Conservation (phyloP, 495 filamentous ascomycete genomes). For the Cenococcum geophilum region DNA sequence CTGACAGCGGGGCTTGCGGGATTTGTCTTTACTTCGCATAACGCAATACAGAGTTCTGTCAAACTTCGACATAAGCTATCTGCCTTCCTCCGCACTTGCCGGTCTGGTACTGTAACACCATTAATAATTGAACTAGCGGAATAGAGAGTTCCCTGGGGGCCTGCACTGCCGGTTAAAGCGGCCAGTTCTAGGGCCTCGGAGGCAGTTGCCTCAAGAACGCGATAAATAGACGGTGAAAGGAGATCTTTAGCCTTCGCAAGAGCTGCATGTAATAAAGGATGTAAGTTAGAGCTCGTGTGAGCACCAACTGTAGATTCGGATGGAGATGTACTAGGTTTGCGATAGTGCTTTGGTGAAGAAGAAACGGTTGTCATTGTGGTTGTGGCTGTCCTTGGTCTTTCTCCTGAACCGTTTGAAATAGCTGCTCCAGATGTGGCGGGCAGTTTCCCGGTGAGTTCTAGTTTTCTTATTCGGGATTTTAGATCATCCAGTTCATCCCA, state of each 20-base stretch:
- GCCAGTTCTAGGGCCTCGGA: conserved; percentile 73
- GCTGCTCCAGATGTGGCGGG: conserved; percentile 74
- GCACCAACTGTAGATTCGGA: conserved; percentile 33
- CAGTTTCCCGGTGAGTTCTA: conserved; percentile 86
- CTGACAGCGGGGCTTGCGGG: conserved; percentile 29
- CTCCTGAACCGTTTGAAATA: conserved; percentile 65
- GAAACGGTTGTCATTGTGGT: conserved; percentile 93
- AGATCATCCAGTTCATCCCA: conserved; percentile 98
- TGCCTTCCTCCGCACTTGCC: conserved; percentile 79
- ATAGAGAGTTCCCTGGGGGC: conserved; percentile 52
- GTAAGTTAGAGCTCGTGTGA: conserved; percentile 44
- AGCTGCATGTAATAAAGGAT: conserved; percentile 75
- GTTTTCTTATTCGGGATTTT: conserved; percentile 83
- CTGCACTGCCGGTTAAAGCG: conserved; percentile 60
- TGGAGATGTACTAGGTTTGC: conserved; percentile 47
- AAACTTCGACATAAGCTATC: conserved; percentile 89
- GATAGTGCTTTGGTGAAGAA: conserved; percentile 67
- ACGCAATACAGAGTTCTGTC: conserved; percentile 83
- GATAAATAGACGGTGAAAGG: conserved; percentile 65
- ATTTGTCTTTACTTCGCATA: conserved; percentile 54
- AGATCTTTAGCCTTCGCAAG: conserved; percentile 66
- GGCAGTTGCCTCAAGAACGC: conserved; percentile 73
- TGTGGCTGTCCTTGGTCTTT: conserved; percentile 82
- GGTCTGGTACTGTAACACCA: conserved; percentile 57
- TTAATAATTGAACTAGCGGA: conserved; percentile 59